phyloP scores from a whole-genome alignment of 805 yeast genomes.

The Dipodascus albidus region DNA sequence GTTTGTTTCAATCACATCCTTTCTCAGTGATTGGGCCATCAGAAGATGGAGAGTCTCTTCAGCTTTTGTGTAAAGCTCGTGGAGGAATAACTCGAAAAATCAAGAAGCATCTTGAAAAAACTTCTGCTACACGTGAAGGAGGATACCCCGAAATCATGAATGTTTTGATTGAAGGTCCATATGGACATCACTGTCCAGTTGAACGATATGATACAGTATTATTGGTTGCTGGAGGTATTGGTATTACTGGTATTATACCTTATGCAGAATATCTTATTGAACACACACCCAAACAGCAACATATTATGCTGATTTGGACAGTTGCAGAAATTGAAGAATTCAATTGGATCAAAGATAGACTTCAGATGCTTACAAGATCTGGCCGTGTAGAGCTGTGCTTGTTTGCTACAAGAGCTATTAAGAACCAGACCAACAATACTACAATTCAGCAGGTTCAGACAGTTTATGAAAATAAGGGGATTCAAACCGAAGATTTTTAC shows the following conservation, averaged over 20 bases:
- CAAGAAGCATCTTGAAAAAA: constrained; percentile 23
- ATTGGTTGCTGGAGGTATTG: constrained; percentile 54
- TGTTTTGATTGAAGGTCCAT: constrained; percentile 49
- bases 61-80: constrained; percentile 39
- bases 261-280: constrained; percentile 28
- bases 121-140: background rate
- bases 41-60: constrained; percentile 31
- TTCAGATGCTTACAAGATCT: constrained; percentile 23
- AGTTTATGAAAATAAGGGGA: background rate
- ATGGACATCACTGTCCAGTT: constrained; percentile 40
- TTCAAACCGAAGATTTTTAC: background rate
- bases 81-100: constrained; percentile 40
- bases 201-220: constrained; percentile 36
- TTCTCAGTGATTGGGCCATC: constrained; percentile 40
- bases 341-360: constrained; percentile 13
- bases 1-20: constrained; percentile 62
- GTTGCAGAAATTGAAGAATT: constrained; percentile 12
- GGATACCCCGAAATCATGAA: constrained; percentile 26
- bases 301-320: constrained; percentile 20
- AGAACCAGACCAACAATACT: background rate
- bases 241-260: constrained; percentile 45
- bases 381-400: constrained; percentile 10
- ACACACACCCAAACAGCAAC: constrained; percentile 5
- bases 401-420: constrained; percentile 4
- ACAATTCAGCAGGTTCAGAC: background rate